Conservation (phyloP, 495 filamentous ascomycete species). For the Physcia stellaris region DNA sequence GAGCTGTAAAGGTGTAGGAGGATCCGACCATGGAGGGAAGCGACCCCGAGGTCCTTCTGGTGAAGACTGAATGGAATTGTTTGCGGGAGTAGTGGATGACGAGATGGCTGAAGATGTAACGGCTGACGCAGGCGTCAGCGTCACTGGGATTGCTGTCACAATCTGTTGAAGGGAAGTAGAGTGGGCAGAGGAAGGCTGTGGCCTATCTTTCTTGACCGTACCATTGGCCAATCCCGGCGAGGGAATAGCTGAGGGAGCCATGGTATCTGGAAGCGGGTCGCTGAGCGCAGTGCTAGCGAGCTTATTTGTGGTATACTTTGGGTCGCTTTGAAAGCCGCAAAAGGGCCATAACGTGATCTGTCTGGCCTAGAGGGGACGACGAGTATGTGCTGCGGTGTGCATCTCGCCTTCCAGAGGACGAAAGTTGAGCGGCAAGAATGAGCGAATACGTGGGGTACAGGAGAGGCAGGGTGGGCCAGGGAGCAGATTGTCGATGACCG, state of each 20-base stretch:
- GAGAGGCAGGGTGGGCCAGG: too few relatives aligned
- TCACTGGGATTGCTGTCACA: constrained; percentile 12
- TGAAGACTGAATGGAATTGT: constrained; percentile 36
- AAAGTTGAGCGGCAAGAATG: too few relatives aligned
- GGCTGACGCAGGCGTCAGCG: constrained; percentile 10
- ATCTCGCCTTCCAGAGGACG: too few relatives aligned
- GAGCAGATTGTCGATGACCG: too few relatives aligned
- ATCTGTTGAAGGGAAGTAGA: background rate
- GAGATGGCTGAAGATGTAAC: constrained; percentile 8
- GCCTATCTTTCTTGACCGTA: constrained; percentile 9
- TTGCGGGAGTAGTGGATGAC: constrained; percentile 28
- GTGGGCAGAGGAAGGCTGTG: constrained; percentile 8
- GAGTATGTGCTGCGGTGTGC: too few relatives aligned
- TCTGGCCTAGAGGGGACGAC: too few relatives aligned
- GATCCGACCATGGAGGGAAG: constrained; percentile 20
- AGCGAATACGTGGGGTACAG: too few relatives aligned
- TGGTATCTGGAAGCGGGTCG: too few relatives aligned
- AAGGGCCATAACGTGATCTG: too few relatives aligned
- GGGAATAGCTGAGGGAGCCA: constrained; percentile 11
- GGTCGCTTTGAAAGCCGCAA: too few relatives aligned
- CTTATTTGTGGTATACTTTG: too few relatives aligned
- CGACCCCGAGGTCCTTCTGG: constrained; percentile 37
- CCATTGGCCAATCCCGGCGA: constrained; percentile 10
- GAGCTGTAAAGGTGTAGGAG: constrained; percentile 37
- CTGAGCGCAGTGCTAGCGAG: too few relatives aligned